phyloP scores from a whole-genome alignment of 176 grass and related monocot genomes.

The Cymbopogon citratus region DNA sequence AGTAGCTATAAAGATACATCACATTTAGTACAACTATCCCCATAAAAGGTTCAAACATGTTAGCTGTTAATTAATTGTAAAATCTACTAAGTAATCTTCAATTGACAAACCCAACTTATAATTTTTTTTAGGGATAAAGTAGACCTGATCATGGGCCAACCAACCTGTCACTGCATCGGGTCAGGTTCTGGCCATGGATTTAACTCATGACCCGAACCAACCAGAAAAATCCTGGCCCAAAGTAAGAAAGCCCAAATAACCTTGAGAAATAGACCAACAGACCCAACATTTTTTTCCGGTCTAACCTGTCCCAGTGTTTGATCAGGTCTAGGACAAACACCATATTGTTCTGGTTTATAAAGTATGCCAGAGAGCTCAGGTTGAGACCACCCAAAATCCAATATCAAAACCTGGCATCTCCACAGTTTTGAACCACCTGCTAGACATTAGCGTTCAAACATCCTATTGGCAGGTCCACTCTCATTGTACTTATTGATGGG shows the following conservation, averaged over 20 bases:
- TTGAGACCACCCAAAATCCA: not conserved
- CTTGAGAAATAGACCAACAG: not conserved
- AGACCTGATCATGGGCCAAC: not conserved
- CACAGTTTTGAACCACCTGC: constrained; percentile 4
- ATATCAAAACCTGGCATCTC: not conserved
- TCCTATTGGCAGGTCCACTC: not conserved
- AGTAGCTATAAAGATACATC: not conserved
- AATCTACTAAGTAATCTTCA: not conserved
- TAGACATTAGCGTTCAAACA: not conserved
- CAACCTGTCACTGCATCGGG: not conserved
- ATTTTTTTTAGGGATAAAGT: not conserved
- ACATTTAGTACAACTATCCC: not conserved
- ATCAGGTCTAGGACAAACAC: not conserved
- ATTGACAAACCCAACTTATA: not conserved
- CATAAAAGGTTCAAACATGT: too few species aligned
- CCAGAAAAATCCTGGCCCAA: not conserved
- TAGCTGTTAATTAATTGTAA: too few species aligned
- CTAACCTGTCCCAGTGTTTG: not conserved
- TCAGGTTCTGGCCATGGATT: not conserved
- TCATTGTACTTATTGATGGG: not conserved
- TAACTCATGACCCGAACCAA: not conserved
- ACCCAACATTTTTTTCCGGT: not conserved
- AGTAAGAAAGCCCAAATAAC: not conserved
- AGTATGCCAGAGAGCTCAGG: not conserved
- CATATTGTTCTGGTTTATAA: constrained; percentile 1